phyloP scores from a whole-genome alignment of 2,329 filamentous ascomycete species.

The Aspergillus versicolor region DNA sequence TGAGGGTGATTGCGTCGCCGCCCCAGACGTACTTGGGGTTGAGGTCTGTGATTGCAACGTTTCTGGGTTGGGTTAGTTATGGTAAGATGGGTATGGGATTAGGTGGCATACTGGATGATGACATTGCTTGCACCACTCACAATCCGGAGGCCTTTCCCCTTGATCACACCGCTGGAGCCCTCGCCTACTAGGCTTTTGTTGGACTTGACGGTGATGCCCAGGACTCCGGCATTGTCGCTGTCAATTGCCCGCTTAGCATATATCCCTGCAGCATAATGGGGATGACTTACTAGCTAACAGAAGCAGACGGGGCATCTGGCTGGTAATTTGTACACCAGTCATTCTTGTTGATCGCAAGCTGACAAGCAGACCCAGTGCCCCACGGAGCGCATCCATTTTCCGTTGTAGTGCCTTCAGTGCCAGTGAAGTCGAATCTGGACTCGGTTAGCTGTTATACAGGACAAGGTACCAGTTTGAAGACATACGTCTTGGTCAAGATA shows the following conservation, averaged over 20 bases:
- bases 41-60: conserved; percentile 41
- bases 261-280: too few relatives aligned
- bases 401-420: conserved; percentile 41
- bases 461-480: too few relatives aligned
- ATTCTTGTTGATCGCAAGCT: conserved; percentile 61
- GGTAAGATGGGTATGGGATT: neutral
- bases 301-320: conserved; percentile 49
- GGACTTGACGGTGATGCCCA: conserved; percentile 53
- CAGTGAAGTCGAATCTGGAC: conserved; percentile 20
- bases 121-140: conserved; percentile 52
- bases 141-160: conserved; percentile 58
- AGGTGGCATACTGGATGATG: conserved; percentile 51
- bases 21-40: conserved; percentile 62
- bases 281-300: neutral
- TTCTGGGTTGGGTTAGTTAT: conserved; percentile 3
- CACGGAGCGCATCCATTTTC: conserved; percentile 57
- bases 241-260: too few relatives aligned
- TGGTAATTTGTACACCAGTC: conserved; percentile 62
- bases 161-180: conserved; percentile 56
- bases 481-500: conserved; percentile 38
- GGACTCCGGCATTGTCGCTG: conserved; percentile 51
- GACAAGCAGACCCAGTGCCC: conserved; percentile 54
- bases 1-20: conserved; percentile 57
- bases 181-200: conserved; percentile 60
- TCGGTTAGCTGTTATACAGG: too few relatives aligned